A percentile compares a stretch with the other conserved stretches of the same genome.
These are phyloP conservation scores for Theileria annulata DNA, from an alignment of 169 alveolate genomes.

Conservation along the genomic window DNA sequence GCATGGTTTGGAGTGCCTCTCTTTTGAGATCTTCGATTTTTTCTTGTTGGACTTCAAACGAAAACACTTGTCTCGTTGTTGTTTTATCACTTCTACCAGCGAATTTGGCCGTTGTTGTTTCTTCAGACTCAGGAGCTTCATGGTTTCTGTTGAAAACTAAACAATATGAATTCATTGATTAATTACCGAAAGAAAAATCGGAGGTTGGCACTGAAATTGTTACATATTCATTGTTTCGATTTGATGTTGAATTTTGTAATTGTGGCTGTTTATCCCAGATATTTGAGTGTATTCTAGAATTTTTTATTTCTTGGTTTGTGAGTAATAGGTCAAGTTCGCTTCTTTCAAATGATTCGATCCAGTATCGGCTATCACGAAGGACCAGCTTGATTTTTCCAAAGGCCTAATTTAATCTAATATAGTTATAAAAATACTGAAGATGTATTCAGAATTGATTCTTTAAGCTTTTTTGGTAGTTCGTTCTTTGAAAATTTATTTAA, in stretches of 20 bases:
- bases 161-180: not conserved
- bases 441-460: conserved; percentile 78
- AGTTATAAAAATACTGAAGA: conserved; percentile 72
- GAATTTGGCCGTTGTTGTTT: conserved; percentile 17
- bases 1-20: conserved; percentile 85
- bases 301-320: conserved; percentile 80
- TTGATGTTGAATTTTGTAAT: conserved; percentile 29
- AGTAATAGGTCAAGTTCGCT: conserved; percentile 83
- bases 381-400: conserved; percentile 93
- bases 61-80: conserved; percentile 70
- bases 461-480: conserved; percentile 82
- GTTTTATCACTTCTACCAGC: conserved; percentile 4
- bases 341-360: conserved; percentile 87
- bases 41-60: conserved; percentile 86
- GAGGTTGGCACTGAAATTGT: conserved; percentile 54
- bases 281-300: conserved; percentile 68
- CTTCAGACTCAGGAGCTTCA: conserved; percentile 19
- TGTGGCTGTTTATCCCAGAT: conserved; percentile 61
- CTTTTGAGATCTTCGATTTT: conserved; percentile 86
- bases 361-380: conserved; percentile 89
- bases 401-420: conserved; percentile 34
- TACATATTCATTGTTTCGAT: conserved; percentile 25
- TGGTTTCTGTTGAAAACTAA: conserved; percentile 13
- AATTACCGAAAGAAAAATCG: conserved; percentile 34
- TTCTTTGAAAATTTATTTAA: conserved; percentile 91